Percentiles rank a stretch among this genome's conserved stretches.
phyloP scores from a whole-genome alignment of 2,329 filamentous ascomycete species.

The Incumbomyces delicatus region DNA sequence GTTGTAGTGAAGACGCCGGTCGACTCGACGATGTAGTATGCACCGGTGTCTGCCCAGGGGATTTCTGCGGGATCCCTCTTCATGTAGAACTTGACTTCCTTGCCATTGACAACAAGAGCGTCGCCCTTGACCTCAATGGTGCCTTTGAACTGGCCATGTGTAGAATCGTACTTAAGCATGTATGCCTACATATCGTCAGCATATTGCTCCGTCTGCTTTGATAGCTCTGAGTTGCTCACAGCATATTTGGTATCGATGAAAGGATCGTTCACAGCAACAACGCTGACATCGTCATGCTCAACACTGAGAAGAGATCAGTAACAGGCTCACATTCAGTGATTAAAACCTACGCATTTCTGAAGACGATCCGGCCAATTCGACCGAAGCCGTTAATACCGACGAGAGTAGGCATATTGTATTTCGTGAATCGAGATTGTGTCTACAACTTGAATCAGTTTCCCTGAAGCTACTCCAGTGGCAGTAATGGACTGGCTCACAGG shows the following conservation, averaged over 20 bases:
- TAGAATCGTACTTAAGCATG: slow-evolving; percentile 99
- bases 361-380: slow-evolving; percentile 97
- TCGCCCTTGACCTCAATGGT: slow-evolving; percentile 65
- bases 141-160: slow-evolving; percentile 95
- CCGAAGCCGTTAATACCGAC: slow-evolving; percentile 99
- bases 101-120: slow-evolving; percentile 80
- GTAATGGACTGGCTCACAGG: slow-evolving; percentile 5
- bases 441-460: no score
- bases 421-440: no score
- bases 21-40: slow-evolving; percentile 92
- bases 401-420: slow-evolving; percentile 48
- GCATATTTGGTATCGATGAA: slow-evolving; percentile 98
- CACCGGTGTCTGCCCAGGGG: slow-evolving; percentile 79
- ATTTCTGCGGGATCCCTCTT: slow-evolving; percentile 85
- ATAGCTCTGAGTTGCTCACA: slow-evolving; percentile 47
- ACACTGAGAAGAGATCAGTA: slow-evolving; percentile 40
- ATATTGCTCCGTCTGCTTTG: not conserved
- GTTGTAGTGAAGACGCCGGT: slow-evolving; percentile 98
- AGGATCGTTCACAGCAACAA: slow-evolving; percentile 97
- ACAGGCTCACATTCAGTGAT: slow-evolving; percentile 28
- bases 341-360: slow-evolving; percentile 72
- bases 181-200: slow-evolving; percentile 57
- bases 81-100: slow-evolving; percentile 87
- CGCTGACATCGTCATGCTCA: slow-evolving; percentile 78
- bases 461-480: slow-evolving; percentile 22